Percentiles rank a stretch among this genome's conserved stretches.
phyloP scores from a whole-genome alignment of 306 rosid species.

The Vigna angularis region DNA sequence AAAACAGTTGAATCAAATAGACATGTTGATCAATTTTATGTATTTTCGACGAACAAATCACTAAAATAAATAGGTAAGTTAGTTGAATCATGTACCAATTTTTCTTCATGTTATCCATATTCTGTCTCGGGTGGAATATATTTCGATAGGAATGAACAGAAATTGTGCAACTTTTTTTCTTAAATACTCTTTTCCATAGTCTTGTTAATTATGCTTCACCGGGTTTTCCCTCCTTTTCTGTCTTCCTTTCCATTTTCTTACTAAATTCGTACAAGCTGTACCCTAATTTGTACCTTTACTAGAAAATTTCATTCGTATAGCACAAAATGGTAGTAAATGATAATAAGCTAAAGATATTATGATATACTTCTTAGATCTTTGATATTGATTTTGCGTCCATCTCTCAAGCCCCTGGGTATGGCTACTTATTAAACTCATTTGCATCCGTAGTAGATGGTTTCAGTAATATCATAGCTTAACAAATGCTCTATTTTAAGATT shows the following conservation, averaged over 20 bases:
- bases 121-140: neutral
- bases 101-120: constrained; percentile 11
- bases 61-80: neutral
- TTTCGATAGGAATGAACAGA: neutral
- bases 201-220: neutral
- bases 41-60: neutral
- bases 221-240: neutral
- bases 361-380: neutral
- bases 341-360: neutral
- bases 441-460: neutral
- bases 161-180: neutral
- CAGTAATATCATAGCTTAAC: neutral
- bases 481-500: neutral
- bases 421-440: neutral
- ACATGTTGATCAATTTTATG: neutral
- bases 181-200: neutral
- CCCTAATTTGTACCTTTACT: neutral
- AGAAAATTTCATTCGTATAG: neutral
- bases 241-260: neutral
- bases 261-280: neutral
- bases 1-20: neutral
- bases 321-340: neutral
- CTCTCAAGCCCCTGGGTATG: neutral
- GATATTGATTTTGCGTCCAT: neutral
- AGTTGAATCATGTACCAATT: neutral